phyloP scores from a whole-genome alignment of 192 early-diverging fungal genomes.

The Rhizophagus prolifer region DNA sequence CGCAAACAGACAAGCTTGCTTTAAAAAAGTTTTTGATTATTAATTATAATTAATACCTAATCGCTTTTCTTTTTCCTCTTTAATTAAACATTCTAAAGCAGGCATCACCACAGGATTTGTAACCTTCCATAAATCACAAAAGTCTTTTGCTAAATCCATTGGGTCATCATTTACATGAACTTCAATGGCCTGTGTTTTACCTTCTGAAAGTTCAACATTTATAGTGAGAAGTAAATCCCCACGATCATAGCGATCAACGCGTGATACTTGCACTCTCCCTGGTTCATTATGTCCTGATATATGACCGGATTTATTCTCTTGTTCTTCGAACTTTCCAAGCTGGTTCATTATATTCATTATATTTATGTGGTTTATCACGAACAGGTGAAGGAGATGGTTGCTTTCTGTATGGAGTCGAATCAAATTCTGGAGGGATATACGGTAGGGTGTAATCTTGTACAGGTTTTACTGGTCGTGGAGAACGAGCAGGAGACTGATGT shows the following conservation, averaged over 20 bases:
- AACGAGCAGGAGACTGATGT: neutral
- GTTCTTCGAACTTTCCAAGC: neutral
- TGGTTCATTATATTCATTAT: conserved; percentile 10
- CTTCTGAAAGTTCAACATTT: conserved; percentile 21
- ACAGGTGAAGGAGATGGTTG: conserved; percentile 5
- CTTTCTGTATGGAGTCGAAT: conserved; percentile 9
- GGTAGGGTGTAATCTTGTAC: neutral
- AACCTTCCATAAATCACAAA: conserved; percentile 2
- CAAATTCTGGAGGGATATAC: conserved; percentile 5
- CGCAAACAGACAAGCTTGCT: no score
- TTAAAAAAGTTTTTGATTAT: neutral
- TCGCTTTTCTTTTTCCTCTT: conserved; percentile 22
- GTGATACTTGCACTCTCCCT: no score
- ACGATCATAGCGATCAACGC: neutral
- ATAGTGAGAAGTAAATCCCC: conserved; percentile 16
- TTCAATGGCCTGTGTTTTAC: neutral
- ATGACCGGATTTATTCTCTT: no score
- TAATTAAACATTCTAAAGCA: conserved; percentile 18
- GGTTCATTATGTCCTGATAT: neutral
- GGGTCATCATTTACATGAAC: conserved; percentile 28
- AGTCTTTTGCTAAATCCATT: conserved; percentile 14
- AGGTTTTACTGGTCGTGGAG: neutral
- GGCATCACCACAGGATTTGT: conserved; percentile 18
- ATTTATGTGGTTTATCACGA: no score
- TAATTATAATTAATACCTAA: neutral